Evolutionary conservation across 306 rosid genomes (phyloP), one percentile per base, ranked within the genome.

Genomic region (Dicorynia guianensis): DNA sequence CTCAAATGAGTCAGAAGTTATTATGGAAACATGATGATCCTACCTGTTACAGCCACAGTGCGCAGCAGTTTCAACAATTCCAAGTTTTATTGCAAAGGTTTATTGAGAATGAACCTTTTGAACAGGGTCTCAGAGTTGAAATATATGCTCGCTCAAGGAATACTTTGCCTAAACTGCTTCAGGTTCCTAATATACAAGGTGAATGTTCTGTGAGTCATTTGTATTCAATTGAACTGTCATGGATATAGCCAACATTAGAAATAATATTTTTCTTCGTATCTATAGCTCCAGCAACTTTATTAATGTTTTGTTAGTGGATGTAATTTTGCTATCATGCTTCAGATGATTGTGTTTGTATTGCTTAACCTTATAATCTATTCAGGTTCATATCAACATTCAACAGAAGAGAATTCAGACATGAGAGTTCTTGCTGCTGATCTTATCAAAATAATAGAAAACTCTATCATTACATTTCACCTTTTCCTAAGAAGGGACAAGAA

Each of bases 21-120:
- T 67, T 84, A 11, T 90, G 95, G 89, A 96, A 92, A 83, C 92
- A 89, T 49, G 96, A 92, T 70, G 86, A 80, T 83, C 81, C 92
- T 52, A 77, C 86, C 36, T 78, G 85, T 82, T 95, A 92, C 85
- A 90, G 85, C 80, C 85, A 85, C 20, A 92, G 96, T 73, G 97
- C 92, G 1, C 93, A 92, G 75, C 89, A 87, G 63, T 90, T 92
- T 89, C 97, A 95, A 78, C 98, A 95, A 78, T 92, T 95, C 79
- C 98, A 87, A 79, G 97, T 95, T 81, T 82, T 95, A 54, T 85
- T 95, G 62, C 97, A 95, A 74, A 90, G 97, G 83, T 95, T 80
- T 79, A 89, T 95, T 17, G 98, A 95, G 83, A 92, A 95, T 82
- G 98, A 95, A 80, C 97, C 98, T 43, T 95, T 92, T 44, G 97